Conservation (phyloP, 2,329 filamentous ascomycete species). For the Colletotrichum caudatum region DNA sequence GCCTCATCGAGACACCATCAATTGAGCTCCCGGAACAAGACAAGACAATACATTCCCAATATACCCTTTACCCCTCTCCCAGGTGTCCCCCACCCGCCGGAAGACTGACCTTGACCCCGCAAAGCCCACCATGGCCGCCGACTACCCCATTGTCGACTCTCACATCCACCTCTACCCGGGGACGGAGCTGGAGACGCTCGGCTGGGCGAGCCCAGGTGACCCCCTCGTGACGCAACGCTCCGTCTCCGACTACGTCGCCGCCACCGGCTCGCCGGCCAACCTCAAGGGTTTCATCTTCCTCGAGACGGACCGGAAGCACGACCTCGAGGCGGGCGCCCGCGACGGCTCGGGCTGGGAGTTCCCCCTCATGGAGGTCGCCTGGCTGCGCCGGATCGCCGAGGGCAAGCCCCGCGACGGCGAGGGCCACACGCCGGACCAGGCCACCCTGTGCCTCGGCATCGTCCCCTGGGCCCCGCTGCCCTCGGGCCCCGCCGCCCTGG, state of each 20-base stretch:
- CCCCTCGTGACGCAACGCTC: conserved; percentile 74
- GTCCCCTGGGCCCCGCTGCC: conserved; percentile 90
- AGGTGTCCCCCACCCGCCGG: not conserved
- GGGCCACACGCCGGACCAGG: conserved; percentile 66
- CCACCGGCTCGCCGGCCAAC: conserved; percentile 54
- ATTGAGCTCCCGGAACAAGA: not conserved
- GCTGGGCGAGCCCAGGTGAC: conserved; percentile 74
- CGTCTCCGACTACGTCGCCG: conserved; percentile 70
- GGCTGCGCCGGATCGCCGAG: conserved; percentile 73
- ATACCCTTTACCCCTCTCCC: not conserved
- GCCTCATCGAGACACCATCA: not conserved
- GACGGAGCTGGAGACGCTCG: conserved; percentile 73
- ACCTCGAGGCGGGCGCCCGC: conserved; percentile 59
- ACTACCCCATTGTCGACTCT: conserved; percentile 81
- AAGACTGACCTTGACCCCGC: not conserved
- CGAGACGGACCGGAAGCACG: conserved; percentile 81
- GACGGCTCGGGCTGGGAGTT: conserved; percentile 71
- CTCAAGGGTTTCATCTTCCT: conserved; percentile 83
- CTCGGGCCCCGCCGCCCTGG: conserved; percentile 69
- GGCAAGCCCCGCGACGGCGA: conserved; percentile 68
- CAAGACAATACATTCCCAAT: not conserved
- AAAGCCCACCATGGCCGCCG: conserved; percentile 49
- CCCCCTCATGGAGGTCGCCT: conserved; percentile 79
- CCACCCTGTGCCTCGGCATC: conserved; percentile 72
- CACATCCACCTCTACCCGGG: conserved; percentile 90